Conservation (phyloP, 176 grass and related monocot species). For the Rhipidocladum racemiflorum region DNA sequence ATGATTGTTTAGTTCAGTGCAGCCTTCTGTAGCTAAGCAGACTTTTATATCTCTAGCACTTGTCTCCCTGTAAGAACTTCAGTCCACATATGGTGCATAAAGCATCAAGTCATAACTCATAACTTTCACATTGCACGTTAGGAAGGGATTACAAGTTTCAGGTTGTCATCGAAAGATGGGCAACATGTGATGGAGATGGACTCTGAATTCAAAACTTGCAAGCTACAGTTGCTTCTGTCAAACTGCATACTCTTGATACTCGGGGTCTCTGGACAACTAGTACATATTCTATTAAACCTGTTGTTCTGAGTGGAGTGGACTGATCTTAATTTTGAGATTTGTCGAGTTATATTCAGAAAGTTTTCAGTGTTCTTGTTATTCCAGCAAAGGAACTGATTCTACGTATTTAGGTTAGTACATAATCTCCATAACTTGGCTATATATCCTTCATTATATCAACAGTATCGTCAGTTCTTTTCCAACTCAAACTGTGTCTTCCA, state of each 20-base stretch:
- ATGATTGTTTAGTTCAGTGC: not conserved
- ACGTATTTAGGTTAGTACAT: conserved; percentile 20
- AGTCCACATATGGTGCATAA: not conserved
- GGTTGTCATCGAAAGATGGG: conserved; percentile 92
- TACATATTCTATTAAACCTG: not conserved
- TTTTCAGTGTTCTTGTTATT: not conserved
- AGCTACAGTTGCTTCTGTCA: not conserved
- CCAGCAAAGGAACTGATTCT: not conserved
- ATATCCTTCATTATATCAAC: not conserved
- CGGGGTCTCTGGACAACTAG: not conserved
- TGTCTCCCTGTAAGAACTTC: conserved; percentile 1
- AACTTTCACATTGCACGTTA: conserved; percentile 55
- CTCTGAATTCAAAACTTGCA: conserved; percentile 42
- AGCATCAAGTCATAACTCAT: not conserved
- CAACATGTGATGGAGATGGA: conserved; percentile 89
- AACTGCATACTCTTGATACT: not conserved
- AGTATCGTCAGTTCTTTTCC: not conserved
- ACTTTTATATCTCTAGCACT: not conserved
- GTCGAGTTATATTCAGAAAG: not conserved
- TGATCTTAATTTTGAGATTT: conserved; percentile 12
- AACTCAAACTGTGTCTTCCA: not conserved
- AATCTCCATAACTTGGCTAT: not conserved
- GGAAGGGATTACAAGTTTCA: conserved; percentile 84
- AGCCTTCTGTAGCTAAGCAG: not conserved
- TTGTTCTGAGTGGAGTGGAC: not conserved